Conservation (phyloP, 2,329 filamentous ascomycete species). For the Plenodomus lindquistii region DNA sequence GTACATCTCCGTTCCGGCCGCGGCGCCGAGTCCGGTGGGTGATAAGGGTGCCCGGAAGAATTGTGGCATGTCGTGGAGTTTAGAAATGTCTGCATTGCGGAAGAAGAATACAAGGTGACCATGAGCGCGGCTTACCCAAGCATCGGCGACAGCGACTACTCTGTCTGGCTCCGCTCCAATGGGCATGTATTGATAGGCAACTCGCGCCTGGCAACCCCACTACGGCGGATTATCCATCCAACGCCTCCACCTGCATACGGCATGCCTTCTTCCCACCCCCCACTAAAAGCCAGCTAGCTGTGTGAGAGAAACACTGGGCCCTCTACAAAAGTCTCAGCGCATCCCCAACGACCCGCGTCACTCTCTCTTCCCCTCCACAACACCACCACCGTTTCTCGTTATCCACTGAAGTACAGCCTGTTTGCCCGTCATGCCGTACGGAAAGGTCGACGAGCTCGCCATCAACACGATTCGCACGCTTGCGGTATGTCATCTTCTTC, state of each 20-base stretch:
- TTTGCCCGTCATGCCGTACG: slow-evolving; percentile 77
- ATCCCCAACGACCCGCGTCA: slow-evolving; percentile 8
- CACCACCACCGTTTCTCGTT: slow-evolving; percentile 15
- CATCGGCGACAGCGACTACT: too few relatives aligned
- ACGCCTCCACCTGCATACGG: background rate
- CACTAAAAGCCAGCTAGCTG: slow-evolving; percentile 3
- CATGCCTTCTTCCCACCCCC: slow-evolving; percentile 13
- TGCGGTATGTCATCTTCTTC: slow-evolving; percentile 69
- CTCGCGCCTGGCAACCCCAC: too few relatives aligned
- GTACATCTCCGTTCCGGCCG: slow-evolving; percentile 26
- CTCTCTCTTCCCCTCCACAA: slow-evolving; percentile 18
- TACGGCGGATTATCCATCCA: background rate
- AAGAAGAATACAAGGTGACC: too few relatives aligned
- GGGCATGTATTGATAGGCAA: too few relatives aligned
- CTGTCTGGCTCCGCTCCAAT: too few relatives aligned
- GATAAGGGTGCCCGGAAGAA: slow-evolving; percentile 28
- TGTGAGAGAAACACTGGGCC: background rate
- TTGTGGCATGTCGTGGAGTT: slow-evolving; percentile 10
- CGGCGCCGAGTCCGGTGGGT: slow-evolving; percentile 25
- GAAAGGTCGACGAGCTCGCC: slow-evolving; percentile 83
- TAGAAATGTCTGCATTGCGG: background rate
- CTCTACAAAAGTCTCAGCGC: slow-evolving; percentile 22
- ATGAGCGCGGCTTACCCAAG: too few relatives aligned
- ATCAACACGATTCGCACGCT: slow-evolving; percentile 98
- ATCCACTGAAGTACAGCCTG: slow-evolving; percentile 7